A percentile compares a stretch with the other conserved stretches of the same genome.
Evolutionary conservation across 192 early-diverging fungal genomes (phyloP).

Genomic region (Entophlyctis luteolus): DNA sequence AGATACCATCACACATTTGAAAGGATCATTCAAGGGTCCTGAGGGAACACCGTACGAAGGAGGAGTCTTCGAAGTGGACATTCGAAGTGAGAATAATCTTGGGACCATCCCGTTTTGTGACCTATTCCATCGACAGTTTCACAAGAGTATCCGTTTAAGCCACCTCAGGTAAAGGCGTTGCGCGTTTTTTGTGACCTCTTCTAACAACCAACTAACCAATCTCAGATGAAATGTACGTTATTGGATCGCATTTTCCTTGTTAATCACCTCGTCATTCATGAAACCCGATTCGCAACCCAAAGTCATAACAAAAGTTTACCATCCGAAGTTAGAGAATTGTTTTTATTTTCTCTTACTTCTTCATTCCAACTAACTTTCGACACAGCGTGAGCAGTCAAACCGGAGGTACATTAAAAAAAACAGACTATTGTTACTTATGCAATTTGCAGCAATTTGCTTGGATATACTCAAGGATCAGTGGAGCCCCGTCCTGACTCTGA

Average conservation of each 20-base stretch:
- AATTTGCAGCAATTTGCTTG: conserved; percentile 41
- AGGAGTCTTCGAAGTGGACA: conserved; percentile 16
- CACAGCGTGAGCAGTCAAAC: conserved; percentile 50
- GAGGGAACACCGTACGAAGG: conserved; percentile 50
- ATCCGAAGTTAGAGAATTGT: conserved; percentile 39
- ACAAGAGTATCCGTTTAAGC: conserved; percentile 45
- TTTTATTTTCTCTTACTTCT: neutral
- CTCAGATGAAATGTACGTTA: conserved; percentile 36
- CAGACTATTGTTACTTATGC: neutral
- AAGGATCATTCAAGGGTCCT: conserved; percentile 48
- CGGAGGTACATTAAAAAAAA: conserved; percentile 28
- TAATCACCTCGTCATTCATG: neutral
- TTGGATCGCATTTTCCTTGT: neutral
- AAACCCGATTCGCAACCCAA: neutral
- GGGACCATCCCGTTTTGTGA: too few relatives aligned
- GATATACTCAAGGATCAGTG: conserved; percentile 54
- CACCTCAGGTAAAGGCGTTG: conserved; percentile 34
- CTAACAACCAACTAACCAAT: conserved; percentile 6
- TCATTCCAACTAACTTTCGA: neutral
- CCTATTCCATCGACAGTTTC: conserved; percentile 33
- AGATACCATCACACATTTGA: conserved; percentile 33
- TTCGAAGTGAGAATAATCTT: conserved; percentile 14
- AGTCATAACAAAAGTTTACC: conserved; percentile 47
- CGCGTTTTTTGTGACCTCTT: neutral
- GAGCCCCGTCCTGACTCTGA: conserved; percentile 54